Percentiles rank a stretch among this genome's conserved stretches.
Conservation (phyloP, 2,329 filamentous ascomycete genomes). For the Fusarium nelsonii region DNA sequence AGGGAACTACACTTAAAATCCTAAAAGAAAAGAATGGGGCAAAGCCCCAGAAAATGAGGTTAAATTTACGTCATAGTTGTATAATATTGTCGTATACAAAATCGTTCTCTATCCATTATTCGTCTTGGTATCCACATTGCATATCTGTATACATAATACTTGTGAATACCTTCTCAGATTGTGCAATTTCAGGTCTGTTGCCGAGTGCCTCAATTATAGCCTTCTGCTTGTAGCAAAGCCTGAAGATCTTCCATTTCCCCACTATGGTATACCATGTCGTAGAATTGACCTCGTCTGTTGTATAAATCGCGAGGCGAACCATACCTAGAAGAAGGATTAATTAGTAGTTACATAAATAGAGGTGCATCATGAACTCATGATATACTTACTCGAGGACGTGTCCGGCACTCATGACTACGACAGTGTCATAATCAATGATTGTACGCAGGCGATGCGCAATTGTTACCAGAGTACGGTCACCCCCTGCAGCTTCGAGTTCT, state of each 20-base stretch:
- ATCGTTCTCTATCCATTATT: neutral
- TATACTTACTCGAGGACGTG: slow-evolving; percentile 63
- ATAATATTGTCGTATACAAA: neutral
- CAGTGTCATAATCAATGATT: slow-evolving; percentile 70
- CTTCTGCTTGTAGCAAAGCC: slow-evolving; percentile 48
- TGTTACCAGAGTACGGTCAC: slow-evolving; percentile 66
- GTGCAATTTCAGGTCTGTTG: neutral
- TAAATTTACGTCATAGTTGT: neutral
- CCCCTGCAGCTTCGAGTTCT: slow-evolving; percentile 60
- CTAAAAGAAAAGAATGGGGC: neutral
- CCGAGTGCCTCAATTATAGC: neutral
- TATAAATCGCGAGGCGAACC: slow-evolving; percentile 64
- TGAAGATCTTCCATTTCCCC: slow-evolving; percentile 64
- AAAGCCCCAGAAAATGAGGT: neutral
- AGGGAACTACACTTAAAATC: neutral
- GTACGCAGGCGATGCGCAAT: slow-evolving; percentile 70
- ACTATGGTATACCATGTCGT: slow-evolving; percentile 68
- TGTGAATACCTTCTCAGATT: neutral
- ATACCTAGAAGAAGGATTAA: slow-evolving; percentile 48
- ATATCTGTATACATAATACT: neutral
- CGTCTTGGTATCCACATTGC: neutral
- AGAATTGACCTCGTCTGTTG: slow-evolving; percentile 60
- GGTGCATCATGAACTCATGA: neutral
- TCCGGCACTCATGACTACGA: slow-evolving; percentile 69
- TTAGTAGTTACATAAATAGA: slow-evolving; percentile 2